Evolutionary conservation across 1,284 basidiomycete genomes (phyloP), one percentile per base, ranked within the genome.

Genomic region (Irpex lacteus): DNA sequence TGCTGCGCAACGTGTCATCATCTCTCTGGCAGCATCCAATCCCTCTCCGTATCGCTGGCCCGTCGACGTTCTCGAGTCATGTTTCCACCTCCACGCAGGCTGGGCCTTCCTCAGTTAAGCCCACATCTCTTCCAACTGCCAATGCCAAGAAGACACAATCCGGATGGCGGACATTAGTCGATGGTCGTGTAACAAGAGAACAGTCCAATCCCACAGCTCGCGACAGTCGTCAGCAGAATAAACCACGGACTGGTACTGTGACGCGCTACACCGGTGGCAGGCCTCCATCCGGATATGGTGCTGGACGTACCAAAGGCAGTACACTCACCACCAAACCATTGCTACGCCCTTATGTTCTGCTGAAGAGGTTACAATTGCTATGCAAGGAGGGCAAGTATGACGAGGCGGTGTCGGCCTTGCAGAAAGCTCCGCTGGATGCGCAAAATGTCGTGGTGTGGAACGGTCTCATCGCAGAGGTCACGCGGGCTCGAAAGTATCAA

Each of bases 391-490:
- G 82, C 4, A 78, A 85, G 52, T 56, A 90, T 36, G 84, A 87
- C 59, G 80, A 79, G 2, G 91, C 91, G 0, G 78, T 90, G 5
- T 70, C 76, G 6, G 81, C 84, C 70, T 78, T 94, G n/a, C 82
- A 87, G 70, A 85, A 80, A 50, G 75, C 85, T 26, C 90, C 91
- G 26, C 75, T 82, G 36, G 88, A 88, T 69, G 86, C 90, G 0
- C 87, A 91, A 71, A 92, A 90, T 68, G 78, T 83, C 1, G 77
- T 81, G 19, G 85, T 89, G 2, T 94, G 91, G 91, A 92, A 91
- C 66, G 90, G 86, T 1, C 72, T 93, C 64, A 86, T 94, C 40
- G 81, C 79, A 75, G 79, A 85, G 53, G 82, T 82, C 62, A 78
- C 90, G 77, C 80, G 83, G 55, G 82, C 75, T 13, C 75, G 80